Base-by-base conservation (phyloP, 129 eudicot species). In the Centrapalus pauciflorus region DNA sequence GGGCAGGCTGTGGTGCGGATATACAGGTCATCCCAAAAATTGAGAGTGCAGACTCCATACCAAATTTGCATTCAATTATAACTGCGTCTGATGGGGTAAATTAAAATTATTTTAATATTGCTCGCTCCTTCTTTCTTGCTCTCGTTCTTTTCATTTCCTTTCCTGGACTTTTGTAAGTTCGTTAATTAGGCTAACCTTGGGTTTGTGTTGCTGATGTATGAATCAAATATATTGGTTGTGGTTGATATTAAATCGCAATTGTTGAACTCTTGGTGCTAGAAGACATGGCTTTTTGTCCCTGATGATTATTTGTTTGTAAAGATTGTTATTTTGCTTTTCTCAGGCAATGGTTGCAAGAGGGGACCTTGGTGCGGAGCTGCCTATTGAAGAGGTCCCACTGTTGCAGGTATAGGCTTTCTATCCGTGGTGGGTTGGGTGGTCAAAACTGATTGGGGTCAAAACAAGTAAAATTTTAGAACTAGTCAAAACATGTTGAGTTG, bases 301-400 rank as follows among this genome's bases (percentile, higher is more conserved):
- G 7, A 27, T 57, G 20, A 54, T 19, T 55, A 16, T 55, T 13
- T 4, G 14, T 60, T 30, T 59, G 38, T 29, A 38, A 41, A 57
- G 19, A 40, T 1, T 37, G 62, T 14, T 58, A 41, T 55, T 9
- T 58, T 55, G 41, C 37, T 32, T 49, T 62, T 63, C 45, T 77
- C 76, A 88, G 95, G 98, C 98, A 23, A 92, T 92, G 96, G 98
- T 92, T 63, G 96, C 96, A 60, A 88, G 98, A 81, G 98, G 95
- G 33, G 98, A 92, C 79, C 96, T 92, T 64, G 98, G 98, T 35
- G 96, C 96, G 17, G 96, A 88, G 89, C 83, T 92, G 70, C 98
- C 98, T 4, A 70, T 92, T 41, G 98, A 92, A 80, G 98, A 92
- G 83, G 98, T 92, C 78, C 98, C 98, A 5, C 72, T 92, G 69